Conservation (phyloP, 1,139 yeast genomes). For the Arxiozyma slooffiae region DNA sequence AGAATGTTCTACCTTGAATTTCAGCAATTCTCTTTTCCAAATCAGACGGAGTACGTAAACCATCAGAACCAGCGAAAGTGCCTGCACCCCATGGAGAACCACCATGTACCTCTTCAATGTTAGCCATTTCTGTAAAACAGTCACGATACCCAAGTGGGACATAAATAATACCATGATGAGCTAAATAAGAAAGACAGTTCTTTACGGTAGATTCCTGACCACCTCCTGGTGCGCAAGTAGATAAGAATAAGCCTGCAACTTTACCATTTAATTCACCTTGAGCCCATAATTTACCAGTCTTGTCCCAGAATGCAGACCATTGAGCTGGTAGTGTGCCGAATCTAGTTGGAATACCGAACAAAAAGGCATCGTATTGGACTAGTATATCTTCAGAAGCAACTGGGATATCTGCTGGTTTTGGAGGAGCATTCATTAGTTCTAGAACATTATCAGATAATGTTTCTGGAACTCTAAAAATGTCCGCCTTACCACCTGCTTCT, state of each 20-base stretch:
- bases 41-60: conserved; percentile 51
- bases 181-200: conserved; percentile 42
- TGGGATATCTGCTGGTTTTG: conserved; percentile 45
- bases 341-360: conserved; percentile 58
- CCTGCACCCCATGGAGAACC: conserved; percentile 74
- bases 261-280: conserved; percentile 47
- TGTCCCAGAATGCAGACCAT: conserved; percentile 55
- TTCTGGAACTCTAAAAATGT: conserved; percentile 52
- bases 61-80: conserved; percentile 55
- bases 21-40: conserved; percentile 51
- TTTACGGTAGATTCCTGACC: conserved; percentile 52
- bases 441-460: conserved; percentile 52
- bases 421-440: conserved; percentile 55
- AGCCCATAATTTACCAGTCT: conserved; percentile 55
- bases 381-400: conserved; percentile 42
- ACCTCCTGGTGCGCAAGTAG: conserved; percentile 55
- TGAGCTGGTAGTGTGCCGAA: conserved; percentile 56
- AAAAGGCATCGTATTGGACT: conserved; percentile 46
- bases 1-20: conserved; percentile 58
- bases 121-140: conserved; percentile 42
- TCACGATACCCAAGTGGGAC: conserved; percentile 53
- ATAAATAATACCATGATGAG: conserved; percentile 54
- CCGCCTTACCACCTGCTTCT: conserved; percentile 52
- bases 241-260: conserved; percentile 47
- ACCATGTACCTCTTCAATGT: conserved; percentile 56